A percentile compares a stretch with the other conserved stretches of the same genome.
These are phyloP conservation scores for Petrea volubilis DNA, from an alignment of 257 asterid genomes.

Conservation along the genomic window DNA sequence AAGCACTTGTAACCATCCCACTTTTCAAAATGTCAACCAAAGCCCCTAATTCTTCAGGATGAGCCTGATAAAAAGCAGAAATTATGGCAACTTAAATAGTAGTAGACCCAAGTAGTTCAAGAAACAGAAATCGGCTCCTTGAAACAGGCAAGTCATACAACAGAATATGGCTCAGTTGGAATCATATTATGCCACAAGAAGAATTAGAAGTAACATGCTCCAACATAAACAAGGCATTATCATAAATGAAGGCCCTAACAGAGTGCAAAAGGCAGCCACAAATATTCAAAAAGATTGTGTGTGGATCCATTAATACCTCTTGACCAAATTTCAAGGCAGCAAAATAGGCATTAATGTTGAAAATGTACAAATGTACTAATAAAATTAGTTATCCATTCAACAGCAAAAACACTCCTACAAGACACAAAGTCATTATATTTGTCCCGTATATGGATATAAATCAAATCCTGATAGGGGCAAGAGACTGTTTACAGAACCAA, in stretches of 20 bases:
- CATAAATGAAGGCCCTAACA: not conserved
- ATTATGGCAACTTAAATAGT: slow-evolving; percentile 5
- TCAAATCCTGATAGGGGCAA: not conserved
- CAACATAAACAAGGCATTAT: slow-evolving; percentile 14
- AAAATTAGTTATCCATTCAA: not conserved
- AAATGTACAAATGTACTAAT: not conserved
- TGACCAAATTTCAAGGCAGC: slow-evolving; percentile 9
- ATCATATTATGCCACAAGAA: not conserved
- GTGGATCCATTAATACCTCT: not conserved
- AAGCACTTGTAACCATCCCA: slow-evolving; percentile 90
- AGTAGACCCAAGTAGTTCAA: slow-evolving; percentile 1
- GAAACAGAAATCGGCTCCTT: slow-evolving; percentile 16
- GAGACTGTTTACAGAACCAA: not conserved
- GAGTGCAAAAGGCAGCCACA: slow-evolving; percentile 10
- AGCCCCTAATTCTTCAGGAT: slow-evolving; percentile 91
- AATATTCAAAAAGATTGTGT: not conserved
- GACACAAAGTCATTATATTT: slow-evolving; percentile 9
- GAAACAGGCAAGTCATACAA: slow-evolving; percentile 17
- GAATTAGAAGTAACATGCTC: not conserved
- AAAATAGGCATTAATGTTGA: not conserved
- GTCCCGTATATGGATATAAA: not conserved
- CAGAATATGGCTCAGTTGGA: slow-evolving; percentile 3
- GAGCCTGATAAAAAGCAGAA: slow-evolving; percentile 52
- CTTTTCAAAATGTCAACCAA: slow-evolving; percentile 88
- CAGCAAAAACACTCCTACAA: slow-evolving; percentile 1